Evolutionary conservation across 352 stramenopile genomes (phyloP).

Genomic region (Phytophthora rubi): DNA sequence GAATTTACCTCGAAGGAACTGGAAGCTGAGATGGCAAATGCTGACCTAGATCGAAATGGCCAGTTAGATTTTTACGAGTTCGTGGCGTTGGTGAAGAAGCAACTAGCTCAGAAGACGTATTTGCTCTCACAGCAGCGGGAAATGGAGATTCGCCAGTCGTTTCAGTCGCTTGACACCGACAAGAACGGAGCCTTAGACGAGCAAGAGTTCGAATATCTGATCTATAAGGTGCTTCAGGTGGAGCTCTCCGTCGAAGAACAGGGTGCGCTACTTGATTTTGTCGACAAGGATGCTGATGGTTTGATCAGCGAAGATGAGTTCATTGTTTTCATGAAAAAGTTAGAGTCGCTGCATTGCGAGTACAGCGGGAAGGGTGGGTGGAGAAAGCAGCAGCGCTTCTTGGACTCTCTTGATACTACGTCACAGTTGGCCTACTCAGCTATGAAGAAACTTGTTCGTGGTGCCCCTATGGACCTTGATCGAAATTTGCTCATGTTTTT

Average conservation of each 20-base stretch:
- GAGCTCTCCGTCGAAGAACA: slow-evolving; percentile 79
- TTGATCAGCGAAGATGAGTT: slow-evolving; percentile 76
- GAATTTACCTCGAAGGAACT: slow-evolving; percentile 78
- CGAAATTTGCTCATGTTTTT: slow-evolving; percentile 77
- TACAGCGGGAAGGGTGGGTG: slow-evolving; percentile 36
- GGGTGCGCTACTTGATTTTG: slow-evolving; percentile 70
- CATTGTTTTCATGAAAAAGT: slow-evolving; percentile 73
- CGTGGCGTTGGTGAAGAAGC: slow-evolving; percentile 66
- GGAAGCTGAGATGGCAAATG: slow-evolving; percentile 57
- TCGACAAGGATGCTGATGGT: slow-evolving; percentile 68
- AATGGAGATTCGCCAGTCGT: slow-evolving; percentile 78
- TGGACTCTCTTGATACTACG: slow-evolving; percentile 47
- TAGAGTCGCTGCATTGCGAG: slow-evolving; percentile 60
- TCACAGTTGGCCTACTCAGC: slow-evolving; percentile 64
- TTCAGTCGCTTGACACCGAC: slow-evolving; percentile 70
- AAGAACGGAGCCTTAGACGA: slow-evolving; percentile 73
- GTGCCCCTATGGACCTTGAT: slow-evolving; percentile 72
- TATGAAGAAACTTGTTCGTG: slow-evolving; percentile 81
- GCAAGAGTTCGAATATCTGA: slow-evolving; percentile 78
- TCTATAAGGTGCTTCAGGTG: slow-evolving; percentile 79
- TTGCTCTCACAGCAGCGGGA: slow-evolving; percentile 63
- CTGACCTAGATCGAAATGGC: slow-evolving; percentile 71
- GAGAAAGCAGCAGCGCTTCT: slow-evolving; percentile 44
- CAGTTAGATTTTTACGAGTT: slow-evolving; percentile 84
- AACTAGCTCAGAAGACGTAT: slow-evolving; percentile 65